Base-by-base conservation (phyloP, 2,329 filamentous ascomycete genomes). In the Leptographium galeiforme region DNA sequence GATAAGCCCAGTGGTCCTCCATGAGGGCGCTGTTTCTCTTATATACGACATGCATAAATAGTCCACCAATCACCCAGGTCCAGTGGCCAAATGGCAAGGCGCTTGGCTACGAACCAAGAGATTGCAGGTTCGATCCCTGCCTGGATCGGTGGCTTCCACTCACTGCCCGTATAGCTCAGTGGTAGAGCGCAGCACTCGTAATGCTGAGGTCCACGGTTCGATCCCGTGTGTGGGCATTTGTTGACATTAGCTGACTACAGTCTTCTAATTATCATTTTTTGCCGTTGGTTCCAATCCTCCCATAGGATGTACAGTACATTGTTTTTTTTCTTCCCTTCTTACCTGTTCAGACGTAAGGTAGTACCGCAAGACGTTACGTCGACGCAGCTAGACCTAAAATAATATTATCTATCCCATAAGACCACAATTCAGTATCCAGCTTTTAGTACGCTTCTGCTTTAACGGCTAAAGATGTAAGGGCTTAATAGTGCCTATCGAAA, bases 21-120 rank as follows among this genome's bases (percentile, higher is more conserved):
- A 25, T 5, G 25, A 2, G 5, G 3, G 25, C 5, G 25, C 25
- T 3, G 25, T 25, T 25, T 25, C 25, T 3, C 5, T 25, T 5
- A 25, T 25, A 25, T 25, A 25, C 25, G 25, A 25, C 25, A 3
- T 25, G 25, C 25, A 25, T 25, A 25, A 25, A 36, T 2, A 13
- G 8, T 36, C 34, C 34, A 13, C 48, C 48, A 50, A 50, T 43
- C n/a, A 50, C 25, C 16, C 16, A 49, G 58, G 58, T 60, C 57
- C 55, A 60, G 58, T 63, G 61, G 62, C 60, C 59, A 59, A 62
- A 62, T 65, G 64, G 59, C 64, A 66, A 65, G 63, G 64, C 64
- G 63, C 62, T 63, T 65, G 64, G 64, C 63, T 66, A 65, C 64
- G 64, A 66, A 66, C 64, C 64, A 65, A 63, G 62, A 64, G 63